phyloP scores from a whole-genome alignment of 192 early-diverging fungal genomes.

The Podila horticola region DNA sequence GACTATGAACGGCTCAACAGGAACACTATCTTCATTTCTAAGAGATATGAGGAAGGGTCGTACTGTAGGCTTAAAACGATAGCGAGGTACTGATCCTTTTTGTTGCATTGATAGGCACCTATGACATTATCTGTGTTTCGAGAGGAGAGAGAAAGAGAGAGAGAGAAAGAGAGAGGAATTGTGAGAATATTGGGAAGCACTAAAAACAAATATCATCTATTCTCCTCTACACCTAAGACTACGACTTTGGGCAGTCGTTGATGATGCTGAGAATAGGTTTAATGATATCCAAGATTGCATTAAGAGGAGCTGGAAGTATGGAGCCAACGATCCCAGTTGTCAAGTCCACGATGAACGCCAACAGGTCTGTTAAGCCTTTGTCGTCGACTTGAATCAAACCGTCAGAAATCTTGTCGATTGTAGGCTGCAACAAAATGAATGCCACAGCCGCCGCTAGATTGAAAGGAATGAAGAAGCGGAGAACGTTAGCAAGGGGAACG shows the following conservation, averaged over 20 bases:
- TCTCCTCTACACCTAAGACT: background rate
- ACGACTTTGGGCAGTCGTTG: conserved; percentile 1
- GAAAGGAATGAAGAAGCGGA: background rate
- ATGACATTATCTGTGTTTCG: too few species aligned
- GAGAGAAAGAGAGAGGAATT: too few species aligned
- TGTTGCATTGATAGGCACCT: too few species aligned
- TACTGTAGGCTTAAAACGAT: too few species aligned
- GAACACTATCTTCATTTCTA: too few species aligned
- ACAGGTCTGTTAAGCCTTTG: background rate
- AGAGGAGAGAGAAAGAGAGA: too few species aligned
- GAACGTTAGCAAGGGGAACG: background rate
- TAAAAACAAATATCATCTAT: too few species aligned
- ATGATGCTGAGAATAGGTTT: conserved; percentile 3
- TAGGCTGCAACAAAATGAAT: conserved; percentile 1
- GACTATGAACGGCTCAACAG: too few species aligned
- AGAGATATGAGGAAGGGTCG: too few species aligned
- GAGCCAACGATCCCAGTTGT: background rate
- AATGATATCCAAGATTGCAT: conserved; percentile 3
- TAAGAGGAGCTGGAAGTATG: background rate
- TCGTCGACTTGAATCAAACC: conserved; percentile 4
- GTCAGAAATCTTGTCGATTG: conserved; percentile 6
- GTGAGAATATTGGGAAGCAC: too few species aligned
- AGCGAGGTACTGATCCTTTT: too few species aligned
- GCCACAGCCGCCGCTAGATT: background rate
- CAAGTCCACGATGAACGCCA: background rate